phyloP scores from a whole-genome alignment of 495 filamentous ascomycete genomes.

The Aspergillus haitiensis region DNA sequence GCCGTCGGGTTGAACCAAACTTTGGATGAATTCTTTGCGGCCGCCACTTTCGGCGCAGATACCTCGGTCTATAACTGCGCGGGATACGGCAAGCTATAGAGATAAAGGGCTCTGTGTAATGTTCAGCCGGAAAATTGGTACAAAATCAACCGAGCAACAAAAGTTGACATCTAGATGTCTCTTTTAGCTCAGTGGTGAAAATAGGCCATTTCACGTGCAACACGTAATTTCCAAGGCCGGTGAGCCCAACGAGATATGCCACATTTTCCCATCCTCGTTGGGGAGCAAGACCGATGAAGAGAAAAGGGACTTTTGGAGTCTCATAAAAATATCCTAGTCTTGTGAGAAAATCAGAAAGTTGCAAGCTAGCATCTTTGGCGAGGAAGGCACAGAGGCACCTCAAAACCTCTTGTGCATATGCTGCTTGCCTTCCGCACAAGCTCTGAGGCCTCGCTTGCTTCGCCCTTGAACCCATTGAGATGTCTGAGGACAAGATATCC shows the following conservation, averaged over 20 bases:
- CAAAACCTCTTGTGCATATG: constrained; percentile 10
- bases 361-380: neutral
- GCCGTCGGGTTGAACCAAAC: too few species aligned
- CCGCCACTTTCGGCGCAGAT: neutral
- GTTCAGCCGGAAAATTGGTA: too few species aligned
- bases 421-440: neutral
- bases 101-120: constrained; percentile 2
- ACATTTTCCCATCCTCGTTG: constrained; percentile 7
- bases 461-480: constrained; percentile 7
- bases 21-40: too few species aligned
- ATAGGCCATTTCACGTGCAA: too few species aligned
- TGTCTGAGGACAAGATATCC: constrained; percentile 8
- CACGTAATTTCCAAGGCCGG: neutral
- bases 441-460: constrained; percentile 7
- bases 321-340: neutral
- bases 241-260: neutral
- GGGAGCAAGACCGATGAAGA: neutral
- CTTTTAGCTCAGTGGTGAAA: too few species aligned
- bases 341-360: neutral
- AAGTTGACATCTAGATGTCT: too few species aligned
- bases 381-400: constrained; percentile 1
- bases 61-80: neutral
- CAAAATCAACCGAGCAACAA: too few species aligned
- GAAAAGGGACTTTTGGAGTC: neutral
- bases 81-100: neutral